A percentile compares a stretch with the other conserved stretches of the same genome.
phyloP scores from a whole-genome alignment of 495 filamentous ascomycete genomes.

The Penicillium crystallinum region DNA sequence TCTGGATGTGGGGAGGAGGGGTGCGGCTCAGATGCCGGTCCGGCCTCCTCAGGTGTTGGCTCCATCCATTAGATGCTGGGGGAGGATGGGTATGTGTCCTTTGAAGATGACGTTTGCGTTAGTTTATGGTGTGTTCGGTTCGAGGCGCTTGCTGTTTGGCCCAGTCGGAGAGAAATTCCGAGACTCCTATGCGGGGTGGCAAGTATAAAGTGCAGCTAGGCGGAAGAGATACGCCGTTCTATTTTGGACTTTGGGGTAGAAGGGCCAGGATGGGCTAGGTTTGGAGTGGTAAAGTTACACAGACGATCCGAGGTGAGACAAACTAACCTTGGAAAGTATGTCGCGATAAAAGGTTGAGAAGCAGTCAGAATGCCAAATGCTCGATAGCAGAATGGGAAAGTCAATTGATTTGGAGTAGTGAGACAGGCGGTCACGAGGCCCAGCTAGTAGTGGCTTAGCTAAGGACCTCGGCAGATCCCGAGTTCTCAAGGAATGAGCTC shows the following conservation, averaged over 20 bases:
- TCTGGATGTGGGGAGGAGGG: conserved; percentile 17
- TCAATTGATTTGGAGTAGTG: background rate
- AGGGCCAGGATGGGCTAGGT: background rate
- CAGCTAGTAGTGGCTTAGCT: background rate
- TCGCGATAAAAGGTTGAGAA: background rate
- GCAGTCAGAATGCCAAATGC: too few relatives aligned
- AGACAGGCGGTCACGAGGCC: background rate
- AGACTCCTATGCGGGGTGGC: conserved; percentile 1
- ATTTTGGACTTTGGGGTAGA: background rate
- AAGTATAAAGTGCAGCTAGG: background rate
- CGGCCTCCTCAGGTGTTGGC: conserved; percentile 41
- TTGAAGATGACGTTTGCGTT: background rate
- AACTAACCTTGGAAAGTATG: background rate
- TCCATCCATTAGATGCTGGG: conserved; percentile 47
- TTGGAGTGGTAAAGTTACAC: background rate
- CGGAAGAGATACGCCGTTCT: background rate
- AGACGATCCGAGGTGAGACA: background rate
- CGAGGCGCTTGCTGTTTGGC: background rate
- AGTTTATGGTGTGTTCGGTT: background rate
- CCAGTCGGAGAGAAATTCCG: background rate
- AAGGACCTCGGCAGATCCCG: background rate
- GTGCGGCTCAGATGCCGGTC: conserved; percentile 24
- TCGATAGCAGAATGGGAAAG: background rate
- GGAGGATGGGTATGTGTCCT: background rate
- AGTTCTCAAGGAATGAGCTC: background rate